These are phyloP conservation scores for Cytospora piceae DNA, from an alignment of 2,329 filamentous ascomycete species.

Conservation along the genomic window DNA sequence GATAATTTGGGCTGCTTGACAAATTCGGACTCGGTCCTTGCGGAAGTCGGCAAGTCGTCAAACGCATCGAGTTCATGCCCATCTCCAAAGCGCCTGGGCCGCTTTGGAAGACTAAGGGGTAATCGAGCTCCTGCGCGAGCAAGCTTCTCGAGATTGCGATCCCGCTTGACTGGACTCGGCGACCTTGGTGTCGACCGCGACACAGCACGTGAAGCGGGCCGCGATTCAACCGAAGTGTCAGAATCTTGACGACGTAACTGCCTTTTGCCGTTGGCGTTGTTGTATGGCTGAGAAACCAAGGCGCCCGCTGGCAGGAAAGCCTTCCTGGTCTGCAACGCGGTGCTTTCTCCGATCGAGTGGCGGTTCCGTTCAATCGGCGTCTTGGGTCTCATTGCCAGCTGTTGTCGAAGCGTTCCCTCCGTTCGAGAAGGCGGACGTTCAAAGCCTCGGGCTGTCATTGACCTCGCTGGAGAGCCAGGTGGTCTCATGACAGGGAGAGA, in stretches of 20 bases:
- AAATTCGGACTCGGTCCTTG: constrained; percentile 77
- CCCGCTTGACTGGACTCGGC: constrained; percentile 59
- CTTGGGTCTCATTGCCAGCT: constrained; percentile 63
- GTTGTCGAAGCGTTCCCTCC: constrained; percentile 52
- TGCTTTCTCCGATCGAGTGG: constrained; percentile 51
- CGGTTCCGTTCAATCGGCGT: constrained; percentile 70
- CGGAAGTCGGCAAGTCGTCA: constrained; percentile 91
- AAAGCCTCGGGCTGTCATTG: constrained; percentile 47
- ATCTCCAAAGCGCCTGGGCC: constrained; percentile 80
- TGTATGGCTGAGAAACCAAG: constrained; percentile 58
- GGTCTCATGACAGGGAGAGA: constrained; percentile 64
- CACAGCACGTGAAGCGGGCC: constrained; percentile 60
- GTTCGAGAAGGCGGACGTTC: constrained; percentile 65
- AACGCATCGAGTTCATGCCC: constrained; percentile 91
- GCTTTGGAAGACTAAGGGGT: constrained; percentile 73
- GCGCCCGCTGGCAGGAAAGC: constrained; percentile 82
- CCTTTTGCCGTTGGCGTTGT: constrained; percentile 78
- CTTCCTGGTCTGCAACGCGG: constrained; percentile 58
- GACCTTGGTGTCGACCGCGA: constrained; percentile 63
- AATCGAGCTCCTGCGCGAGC: constrained; percentile 58
- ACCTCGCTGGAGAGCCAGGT: constrained; percentile 56
- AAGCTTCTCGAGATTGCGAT: constrained; percentile 45
- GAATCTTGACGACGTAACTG: constrained; percentile 82
- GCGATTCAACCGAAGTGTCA: constrained; percentile 65
- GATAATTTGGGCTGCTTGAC: constrained; percentile 71